Conservation (phyloP, 805 yeast genomes). For the Lipomyces sp. region DNA sequence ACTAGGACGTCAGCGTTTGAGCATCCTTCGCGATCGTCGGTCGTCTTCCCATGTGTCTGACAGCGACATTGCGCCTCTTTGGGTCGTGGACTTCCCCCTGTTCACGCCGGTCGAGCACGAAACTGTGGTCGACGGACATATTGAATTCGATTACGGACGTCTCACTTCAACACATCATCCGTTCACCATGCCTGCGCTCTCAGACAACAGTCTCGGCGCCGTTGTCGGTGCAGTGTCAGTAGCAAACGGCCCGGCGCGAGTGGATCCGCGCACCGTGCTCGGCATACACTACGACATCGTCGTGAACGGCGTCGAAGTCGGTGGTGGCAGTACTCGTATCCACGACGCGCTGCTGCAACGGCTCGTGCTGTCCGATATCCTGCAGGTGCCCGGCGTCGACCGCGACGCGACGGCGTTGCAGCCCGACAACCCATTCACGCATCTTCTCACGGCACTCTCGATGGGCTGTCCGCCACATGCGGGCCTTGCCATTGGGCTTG, state of each 20-base stretch:
- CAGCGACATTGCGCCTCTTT: constrained; percentile 35
- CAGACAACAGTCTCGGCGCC: constrained; percentile 43
- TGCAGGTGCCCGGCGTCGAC: constrained; percentile 46
- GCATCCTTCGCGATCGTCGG: constrained; percentile 52
- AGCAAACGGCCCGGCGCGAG: neutral
- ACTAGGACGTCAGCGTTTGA: constrained; percentile 77
- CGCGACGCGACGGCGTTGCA: constrained; percentile 20
- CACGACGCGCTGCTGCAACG: constrained; percentile 80
- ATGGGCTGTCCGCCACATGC: constrained; percentile 99
- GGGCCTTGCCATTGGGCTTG: constrained; percentile 94
- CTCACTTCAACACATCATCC: constrained; percentile 89
- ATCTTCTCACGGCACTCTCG: constrained; percentile 71
- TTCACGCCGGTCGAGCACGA: constrained; percentile 67
- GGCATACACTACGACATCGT: constrained; percentile 96
- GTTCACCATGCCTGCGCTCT: constrained; percentile 84
- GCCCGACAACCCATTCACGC: constrained; percentile 67
- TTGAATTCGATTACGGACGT: constrained; percentile 51
- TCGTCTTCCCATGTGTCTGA: constrained; percentile 25
- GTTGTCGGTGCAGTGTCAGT: neutral
- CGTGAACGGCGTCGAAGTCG: constrained; percentile 89
- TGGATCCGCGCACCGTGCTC: constrained; percentile 43
- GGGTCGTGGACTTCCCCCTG: constrained; percentile 93
- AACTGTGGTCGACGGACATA: constrained; percentile 45
- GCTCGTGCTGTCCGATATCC: constrained; percentile 62
- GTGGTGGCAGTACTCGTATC: constrained; percentile 95